These are phyloP conservation scores for Saccharomyces pastorianus DNA, from an alignment of 1,139 yeast genomes.

Conservation along the genomic window DNA sequence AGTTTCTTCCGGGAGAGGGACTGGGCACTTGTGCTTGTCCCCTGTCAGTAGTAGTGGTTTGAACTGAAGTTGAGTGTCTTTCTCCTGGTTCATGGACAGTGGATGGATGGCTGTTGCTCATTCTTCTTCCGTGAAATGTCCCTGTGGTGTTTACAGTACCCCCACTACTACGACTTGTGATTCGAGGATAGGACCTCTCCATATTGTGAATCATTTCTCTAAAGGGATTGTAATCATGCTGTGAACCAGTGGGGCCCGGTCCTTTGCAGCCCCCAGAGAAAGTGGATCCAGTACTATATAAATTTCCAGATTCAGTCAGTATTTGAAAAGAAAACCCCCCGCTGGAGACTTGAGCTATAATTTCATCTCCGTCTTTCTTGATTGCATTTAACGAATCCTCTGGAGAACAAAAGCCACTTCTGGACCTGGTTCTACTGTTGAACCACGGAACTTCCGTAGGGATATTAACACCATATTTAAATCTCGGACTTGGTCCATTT, in stretches of 20 bases:
- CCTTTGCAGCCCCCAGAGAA: slow-evolving; percentile 40
- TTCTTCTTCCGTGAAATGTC: slow-evolving; percentile 7
- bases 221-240: slow-evolving; percentile 31
- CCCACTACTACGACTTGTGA: slow-evolving; percentile 11
- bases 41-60: background rate
- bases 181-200: slow-evolving; percentile 13
- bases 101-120: background rate
- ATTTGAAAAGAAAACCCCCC: slow-evolving; percentile 66
- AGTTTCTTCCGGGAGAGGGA: background rate
- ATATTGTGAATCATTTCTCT: slow-evolving; percentile 19
- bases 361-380: slow-evolving; percentile 25
- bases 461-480: slow-evolving; percentile 35
- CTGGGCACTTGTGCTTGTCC: slow-evolving; percentile 14
- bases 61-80: background rate
- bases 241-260: slow-evolving; percentile 33
- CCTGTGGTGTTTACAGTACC: slow-evolving; percentile 18
- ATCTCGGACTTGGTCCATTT: slow-evolving; percentile 29
- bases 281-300: slow-evolving; percentile 46
- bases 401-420: slow-evolving; percentile 17
- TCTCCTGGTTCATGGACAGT: background rate
- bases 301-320: slow-evolving; percentile 45
- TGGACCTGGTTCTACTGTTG: slow-evolving; percentile 4
- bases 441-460: slow-evolving; percentile 39
- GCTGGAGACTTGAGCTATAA: slow-evolving; percentile 49
- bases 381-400: slow-evolving; percentile 3